Conservation (phyloP, 805 yeast genomes). For the Saccharomycopsis sp. region DNA sequence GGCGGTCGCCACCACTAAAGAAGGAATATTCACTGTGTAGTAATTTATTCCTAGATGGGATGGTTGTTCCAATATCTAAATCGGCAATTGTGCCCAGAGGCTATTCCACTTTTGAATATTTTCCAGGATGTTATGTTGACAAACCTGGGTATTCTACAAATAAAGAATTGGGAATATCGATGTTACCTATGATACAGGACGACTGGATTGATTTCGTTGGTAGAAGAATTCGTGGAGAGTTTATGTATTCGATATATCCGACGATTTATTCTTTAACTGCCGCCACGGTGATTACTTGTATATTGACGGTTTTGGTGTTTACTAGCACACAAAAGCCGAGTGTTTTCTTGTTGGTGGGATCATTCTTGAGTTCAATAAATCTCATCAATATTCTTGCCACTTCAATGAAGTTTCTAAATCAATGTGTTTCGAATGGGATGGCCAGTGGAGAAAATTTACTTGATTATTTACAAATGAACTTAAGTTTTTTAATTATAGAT, state of each 20-base stretch:
- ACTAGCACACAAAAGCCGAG: slow-evolving; percentile 62
- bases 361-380: slow-evolving; percentile 48
- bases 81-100: not conserved
- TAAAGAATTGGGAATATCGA: slow-evolving; percentile 24
- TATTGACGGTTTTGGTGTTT: slow-evolving; percentile 54
- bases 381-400: slow-evolving; percentile 43
- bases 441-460: slow-evolving; percentile 39
- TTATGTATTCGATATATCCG: slow-evolving; percentile 55
- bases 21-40: slow-evolving; percentile 2
- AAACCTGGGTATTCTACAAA: slow-evolving; percentile 33
- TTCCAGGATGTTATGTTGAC: slow-evolving; percentile 29
- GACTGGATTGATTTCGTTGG: slow-evolving; percentile 45
- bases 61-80: not conserved
- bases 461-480: slow-evolving; percentile 33
- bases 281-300: slow-evolving; percentile 58
- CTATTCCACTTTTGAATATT: slow-evolving; percentile 21
- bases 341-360: slow-evolving; percentile 40
- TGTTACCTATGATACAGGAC: slow-evolving; percentile 36
- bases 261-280: slow-evolving; percentile 55
- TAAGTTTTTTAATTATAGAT: slow-evolving; percentile 47
- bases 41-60: slow-evolving; percentile 1
- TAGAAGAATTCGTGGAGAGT: slow-evolving; percentile 32
- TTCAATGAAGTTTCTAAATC: slow-evolving; percentile 38
- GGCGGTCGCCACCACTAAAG: slow-evolving; percentile 8
- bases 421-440: slow-evolving; percentile 32